A percentile compares a stretch with the other conserved stretches of the same genome.
phyloP scores from a whole-genome alignment of 2,329 filamentous ascomycete species.

The Podosphaera leucotricha region DNA sequence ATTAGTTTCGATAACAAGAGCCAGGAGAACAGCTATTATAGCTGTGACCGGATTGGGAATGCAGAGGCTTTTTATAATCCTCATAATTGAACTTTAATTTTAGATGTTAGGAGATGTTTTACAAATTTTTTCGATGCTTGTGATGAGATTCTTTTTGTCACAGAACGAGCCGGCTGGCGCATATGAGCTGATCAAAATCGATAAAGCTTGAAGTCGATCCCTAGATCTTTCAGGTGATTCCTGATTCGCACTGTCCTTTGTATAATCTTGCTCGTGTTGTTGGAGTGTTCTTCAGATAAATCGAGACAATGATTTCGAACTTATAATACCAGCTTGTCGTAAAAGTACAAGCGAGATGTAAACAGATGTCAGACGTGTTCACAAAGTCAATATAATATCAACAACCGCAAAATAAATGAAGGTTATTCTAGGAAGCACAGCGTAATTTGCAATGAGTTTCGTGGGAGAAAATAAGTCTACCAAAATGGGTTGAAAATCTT shows the following conservation, averaged over 20 bases:
- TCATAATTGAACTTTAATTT: no score
- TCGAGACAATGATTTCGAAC: neutral
- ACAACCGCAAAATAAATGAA: neutral
- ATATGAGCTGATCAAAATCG: no score
- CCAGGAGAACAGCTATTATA: constrained; percentile 1
- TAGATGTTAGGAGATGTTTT: no score
- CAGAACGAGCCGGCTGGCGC: neutral
- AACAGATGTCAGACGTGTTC: neutral
- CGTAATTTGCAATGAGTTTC: neutral
- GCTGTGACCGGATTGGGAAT: neutral
- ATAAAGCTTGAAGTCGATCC: neutral
- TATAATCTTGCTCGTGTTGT: neutral
- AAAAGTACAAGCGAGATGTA: neutral
- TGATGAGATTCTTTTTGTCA: neutral
- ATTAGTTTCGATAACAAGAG: constrained; percentile 9
- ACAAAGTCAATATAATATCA: neutral
- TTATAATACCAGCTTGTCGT: neutral
- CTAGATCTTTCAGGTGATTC: neutral
- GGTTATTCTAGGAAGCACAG: neutral
- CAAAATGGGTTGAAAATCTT: neutral
- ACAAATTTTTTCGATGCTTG: no score
- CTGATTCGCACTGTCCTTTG: neutral
- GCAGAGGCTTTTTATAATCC: neutral
- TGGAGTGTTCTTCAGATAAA: neutral
- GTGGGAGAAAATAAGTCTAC: neutral